These are phyloP conservation scores for Amauroascus verrucosus DNA, from an alignment of 2,329 filamentous ascomycete species.

Conservation along the genomic window DNA sequence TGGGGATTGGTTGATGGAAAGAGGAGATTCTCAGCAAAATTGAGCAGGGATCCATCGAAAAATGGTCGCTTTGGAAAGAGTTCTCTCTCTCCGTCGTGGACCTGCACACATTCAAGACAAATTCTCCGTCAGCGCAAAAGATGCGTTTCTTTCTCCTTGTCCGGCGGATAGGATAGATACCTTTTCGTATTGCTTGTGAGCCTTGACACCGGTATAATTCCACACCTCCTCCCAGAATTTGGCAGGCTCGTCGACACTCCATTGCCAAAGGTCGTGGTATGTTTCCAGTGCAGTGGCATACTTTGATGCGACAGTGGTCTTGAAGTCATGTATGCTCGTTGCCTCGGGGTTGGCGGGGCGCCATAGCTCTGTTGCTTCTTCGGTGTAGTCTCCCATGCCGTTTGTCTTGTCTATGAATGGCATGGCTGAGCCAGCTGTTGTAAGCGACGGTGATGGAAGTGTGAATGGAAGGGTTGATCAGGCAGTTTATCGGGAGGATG, in stretches of 20 bases:
- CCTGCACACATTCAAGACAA: slow-evolving; percentile 36
- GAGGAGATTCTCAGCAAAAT: slow-evolving; percentile 91
- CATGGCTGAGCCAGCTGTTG: slow-evolving; percentile 9
- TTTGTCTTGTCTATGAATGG: slow-evolving; percentile 11
- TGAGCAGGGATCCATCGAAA: slow-evolving; percentile 68
- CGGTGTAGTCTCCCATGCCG: slow-evolving; percentile 10
- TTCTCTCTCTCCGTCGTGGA: slow-evolving; percentile 53
- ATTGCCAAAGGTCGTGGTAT: slow-evolving; percentile 69
- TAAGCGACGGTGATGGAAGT: too few species aligned
- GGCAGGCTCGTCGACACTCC: slow-evolving; percentile 68
- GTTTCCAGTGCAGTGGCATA: slow-evolving; percentile 52
- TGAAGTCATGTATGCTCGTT: slow-evolving; percentile 63
- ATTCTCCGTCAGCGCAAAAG: too few species aligned
- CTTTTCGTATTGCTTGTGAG: slow-evolving; percentile 47
- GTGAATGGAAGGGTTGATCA: too few species aligned
- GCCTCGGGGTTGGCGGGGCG: slow-evolving; percentile 54
- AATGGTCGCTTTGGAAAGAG: slow-evolving; percentile 85
- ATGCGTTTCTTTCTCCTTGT: not conserved
- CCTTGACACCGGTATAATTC: slow-evolving; percentile 67
- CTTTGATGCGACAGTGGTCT: slow-evolving; percentile 57
- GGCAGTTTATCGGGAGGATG: too few species aligned
- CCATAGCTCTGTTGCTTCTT: slow-evolving; percentile 51
- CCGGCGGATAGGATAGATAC: too few species aligned
- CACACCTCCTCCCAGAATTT: slow-evolving; percentile 79
- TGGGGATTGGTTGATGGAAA: slow-evolving; percentile 55